A percentile compares a stretch with the other conserved stretches of the same genome.
These are phyloP conservation scores for Macadamia integrifolia DNA, from an alignment of 164 flowering plant species.

Conservation along the genomic window DNA sequence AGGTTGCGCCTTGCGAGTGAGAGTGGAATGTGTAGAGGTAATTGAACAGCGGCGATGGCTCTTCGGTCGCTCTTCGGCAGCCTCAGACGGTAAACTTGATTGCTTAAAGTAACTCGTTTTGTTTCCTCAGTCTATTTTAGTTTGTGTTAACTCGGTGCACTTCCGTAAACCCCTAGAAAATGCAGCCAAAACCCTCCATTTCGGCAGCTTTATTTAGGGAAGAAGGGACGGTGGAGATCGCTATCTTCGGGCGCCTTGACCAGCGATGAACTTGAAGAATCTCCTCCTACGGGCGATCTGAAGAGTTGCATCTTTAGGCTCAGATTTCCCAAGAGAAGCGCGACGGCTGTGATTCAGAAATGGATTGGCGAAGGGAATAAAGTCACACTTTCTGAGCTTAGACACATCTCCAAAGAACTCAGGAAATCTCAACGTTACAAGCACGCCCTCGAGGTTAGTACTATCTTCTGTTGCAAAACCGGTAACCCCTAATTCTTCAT, in stretches of 20 bases:
- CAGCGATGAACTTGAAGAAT: constrained; percentile 2
- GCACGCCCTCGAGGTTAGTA: constrained; percentile 92
- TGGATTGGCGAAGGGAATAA: constrained; percentile 74
- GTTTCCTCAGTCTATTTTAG: neutral
- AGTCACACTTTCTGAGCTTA: constrained; percentile 48
- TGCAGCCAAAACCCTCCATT: constrained; percentile 4
- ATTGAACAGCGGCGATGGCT: constrained; percentile 10
- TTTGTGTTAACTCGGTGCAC: neutral
- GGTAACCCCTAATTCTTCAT: too few species aligned
- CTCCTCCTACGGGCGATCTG: constrained; percentile 18
- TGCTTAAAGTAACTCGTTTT: neutral
- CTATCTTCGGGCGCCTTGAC: constrained; percentile 9
- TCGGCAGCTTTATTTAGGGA: neutral
- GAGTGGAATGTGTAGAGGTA: neutral
- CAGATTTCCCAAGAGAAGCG: constrained; percentile 78
- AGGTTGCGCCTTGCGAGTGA: too few species aligned
- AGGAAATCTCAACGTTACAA: constrained; percentile 63
- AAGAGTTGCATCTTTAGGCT: constrained; percentile 55
- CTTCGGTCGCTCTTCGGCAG: constrained; percentile 14
- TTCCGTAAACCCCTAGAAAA: neutral
- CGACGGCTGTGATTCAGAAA: constrained; percentile 46
- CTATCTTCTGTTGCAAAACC: too few species aligned
- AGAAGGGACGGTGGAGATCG: neutral
- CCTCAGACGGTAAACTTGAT: constrained; percentile 11
- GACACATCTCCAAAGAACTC: constrained; percentile 62